phyloP scores from a whole-genome alignment of 1,284 basidiomycete genomes.

The Ganoderma lingzhi region DNA sequence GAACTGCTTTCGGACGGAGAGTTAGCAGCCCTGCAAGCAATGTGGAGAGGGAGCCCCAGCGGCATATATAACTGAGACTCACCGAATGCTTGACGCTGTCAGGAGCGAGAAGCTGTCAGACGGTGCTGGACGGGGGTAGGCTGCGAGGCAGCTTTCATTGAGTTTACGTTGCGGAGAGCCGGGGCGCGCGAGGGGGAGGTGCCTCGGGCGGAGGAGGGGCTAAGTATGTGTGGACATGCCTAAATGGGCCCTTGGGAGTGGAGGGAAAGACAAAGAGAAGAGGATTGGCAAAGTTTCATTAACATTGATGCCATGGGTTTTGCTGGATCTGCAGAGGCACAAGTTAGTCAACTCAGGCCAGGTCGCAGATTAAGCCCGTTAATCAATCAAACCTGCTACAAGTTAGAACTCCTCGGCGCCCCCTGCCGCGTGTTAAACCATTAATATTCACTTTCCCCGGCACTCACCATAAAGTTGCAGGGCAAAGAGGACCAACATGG shows the following conservation, averaged over 20 bases:
- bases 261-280: not conserved
- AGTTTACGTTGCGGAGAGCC: slow-evolving; percentile 19
- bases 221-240: slow-evolving; percentile 11
- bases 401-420: slow-evolving; percentile 23
- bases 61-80: slow-evolving; percentile 24
- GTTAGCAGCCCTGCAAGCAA: slow-evolving; percentile 9
- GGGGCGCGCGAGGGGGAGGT: slow-evolving; percentile 12
- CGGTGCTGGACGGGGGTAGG: slow-evolving; percentile 16
- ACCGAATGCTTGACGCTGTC: slow-evolving; percentile 33
- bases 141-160: slow-evolving; percentile 25
- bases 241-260: slow-evolving; percentile 3
- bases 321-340: slow-evolving; percentile 31
- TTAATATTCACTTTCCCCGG: slow-evolving; percentile 4
- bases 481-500: too few species aligned
- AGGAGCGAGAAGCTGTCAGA: slow-evolving; percentile 32
- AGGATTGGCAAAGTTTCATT: slow-evolving; percentile 29
- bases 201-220: slow-evolving; percentile 5
- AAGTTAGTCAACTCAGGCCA: slow-evolving; percentile 25
- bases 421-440: slow-evolving; percentile 23
- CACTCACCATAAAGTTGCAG: not conserved
- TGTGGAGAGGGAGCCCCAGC: not conserved
- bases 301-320: slow-evolving; percentile 33
- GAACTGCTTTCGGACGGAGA: not conserved
- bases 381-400: slow-evolving; percentile 42
- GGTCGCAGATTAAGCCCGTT: slow-evolving; percentile 21